Evolutionary conservation across 768 basidiomycete genomes (phyloP).

Genomic region (Lentinula boryana): DNA sequence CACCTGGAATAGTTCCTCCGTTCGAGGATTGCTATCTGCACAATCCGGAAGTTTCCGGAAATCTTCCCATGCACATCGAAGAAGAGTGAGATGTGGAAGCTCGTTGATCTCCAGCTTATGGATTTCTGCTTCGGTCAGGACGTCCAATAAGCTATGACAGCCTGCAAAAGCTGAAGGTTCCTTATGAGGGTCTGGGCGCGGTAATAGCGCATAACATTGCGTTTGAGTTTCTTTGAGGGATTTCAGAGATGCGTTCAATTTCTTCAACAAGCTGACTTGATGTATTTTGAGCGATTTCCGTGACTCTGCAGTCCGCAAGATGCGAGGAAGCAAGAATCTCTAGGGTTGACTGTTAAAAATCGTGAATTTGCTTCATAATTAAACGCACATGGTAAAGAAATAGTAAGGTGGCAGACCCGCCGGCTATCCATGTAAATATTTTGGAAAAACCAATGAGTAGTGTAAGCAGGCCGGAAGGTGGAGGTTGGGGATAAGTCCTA

Average conservation of each 20-base stretch:
- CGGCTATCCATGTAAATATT: slow-evolving; percentile 54
- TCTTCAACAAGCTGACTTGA: slow-evolving; percentile 49
- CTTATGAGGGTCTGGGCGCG: slow-evolving; percentile 41
- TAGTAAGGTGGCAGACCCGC: slow-evolving; percentile 52
- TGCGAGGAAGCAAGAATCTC: slow-evolving; percentile 66
- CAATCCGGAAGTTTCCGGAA: slow-evolving; percentile 27
- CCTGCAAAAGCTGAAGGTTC: slow-evolving; percentile 39
- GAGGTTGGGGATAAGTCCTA: slow-evolving; percentile 44
- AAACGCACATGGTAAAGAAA: slow-evolving; percentile 62
- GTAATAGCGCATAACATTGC: slow-evolving; percentile 51
- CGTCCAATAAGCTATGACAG: slow-evolving; percentile 41
- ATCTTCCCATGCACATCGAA: slow-evolving; percentile 59
- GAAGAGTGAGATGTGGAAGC: slow-evolving; percentile 46
- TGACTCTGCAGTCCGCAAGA: slow-evolving; percentile 52
- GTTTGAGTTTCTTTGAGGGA: slow-evolving; percentile 49
- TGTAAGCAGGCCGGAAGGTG: slow-evolving; percentile 41
- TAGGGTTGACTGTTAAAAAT: slow-evolving; percentile 18
- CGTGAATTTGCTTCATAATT: background rate
- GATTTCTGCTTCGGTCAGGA: slow-evolving; percentile 22
- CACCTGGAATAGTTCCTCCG: slow-evolving; percentile 53
- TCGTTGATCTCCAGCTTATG: slow-evolving; percentile 22
- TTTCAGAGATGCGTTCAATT: slow-evolving; percentile 50
- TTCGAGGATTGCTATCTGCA: slow-evolving; percentile 34
- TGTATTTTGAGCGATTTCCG: slow-evolving; percentile 57
- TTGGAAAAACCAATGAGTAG: slow-evolving; percentile 36